Evolutionary conservation across 164 flowering plant genomes (phyloP), one percentile per base, ranked within the genome.

Genomic region (Nymphaea colorata): DNA sequence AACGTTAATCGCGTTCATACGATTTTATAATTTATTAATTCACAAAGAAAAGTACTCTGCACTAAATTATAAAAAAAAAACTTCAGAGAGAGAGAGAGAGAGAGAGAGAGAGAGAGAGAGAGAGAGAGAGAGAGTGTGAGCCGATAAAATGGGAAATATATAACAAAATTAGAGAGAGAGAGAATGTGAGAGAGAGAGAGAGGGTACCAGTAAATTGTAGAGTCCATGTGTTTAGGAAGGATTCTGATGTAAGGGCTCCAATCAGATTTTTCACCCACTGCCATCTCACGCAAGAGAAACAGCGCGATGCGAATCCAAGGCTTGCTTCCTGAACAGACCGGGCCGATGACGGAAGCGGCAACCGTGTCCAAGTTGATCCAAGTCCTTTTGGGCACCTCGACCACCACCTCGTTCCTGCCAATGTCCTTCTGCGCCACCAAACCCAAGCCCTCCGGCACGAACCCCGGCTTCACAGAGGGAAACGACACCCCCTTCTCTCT

Each of bases 291-390:
- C 41, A 89, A 76, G 81, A 94, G 75, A 68, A 91, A 89, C 79
- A 94, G 78, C 68, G 96, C 93, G 42, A 94, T 87, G n/a, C 87
- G 70, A 17, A 89, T 71, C 98, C 97, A 91, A 1, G 95, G 96
- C 76, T 91, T 94, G 82, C 91, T 66, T 11, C 90, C 91, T 65
- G 75, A 68, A 69, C 91, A 87, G 10, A 86, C 81, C 16, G 65
- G 74, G 44, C 97, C 99, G 59, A 94, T 94, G 65, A 86, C 91
- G 3, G 99, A 89, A 64, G 83, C 82, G 2, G 83, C 80, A 7
- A 87, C 99, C 1, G 91, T 75, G 65, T 89, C 97, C 0, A 87
- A 82, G 69, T 88, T 88, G 44, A 94, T 88, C 97, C 97, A 91
- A 10, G 84, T 73, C 80, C 79, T 85, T 76, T 82, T 83, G 68